A percentile compares a stretch with the other conserved stretches of the same genome.
Conservation (phyloP, 1,284 basidiomycete species). For the Trametes polyzona region DNA sequence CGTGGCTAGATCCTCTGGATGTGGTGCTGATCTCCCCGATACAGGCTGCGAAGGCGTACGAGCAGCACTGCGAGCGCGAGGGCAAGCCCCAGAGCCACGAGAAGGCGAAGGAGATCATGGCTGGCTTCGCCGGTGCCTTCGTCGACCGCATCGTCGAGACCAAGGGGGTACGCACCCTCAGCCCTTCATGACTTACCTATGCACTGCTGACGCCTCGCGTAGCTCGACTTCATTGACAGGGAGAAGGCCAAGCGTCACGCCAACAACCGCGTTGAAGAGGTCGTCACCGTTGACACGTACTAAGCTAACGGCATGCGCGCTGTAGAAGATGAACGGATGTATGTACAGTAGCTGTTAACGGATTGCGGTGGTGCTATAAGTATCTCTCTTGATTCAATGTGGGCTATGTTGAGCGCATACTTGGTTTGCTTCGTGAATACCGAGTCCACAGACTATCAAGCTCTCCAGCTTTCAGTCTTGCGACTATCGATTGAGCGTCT, state of each 20-base stretch:
- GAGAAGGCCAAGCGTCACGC: conserved; percentile 48
- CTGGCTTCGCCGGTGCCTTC: conserved; percentile 49
- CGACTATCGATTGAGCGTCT: too few relatives aligned
- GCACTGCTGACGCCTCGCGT: neutral
- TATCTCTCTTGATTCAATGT: neutral
- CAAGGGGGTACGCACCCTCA: conserved; percentile 40
- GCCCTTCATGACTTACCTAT: neutral
- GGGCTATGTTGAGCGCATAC: neutral
- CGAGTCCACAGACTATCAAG: too few relatives aligned
- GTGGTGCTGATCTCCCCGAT: neutral
- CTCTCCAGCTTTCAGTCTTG: too few relatives aligned
- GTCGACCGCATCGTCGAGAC: conserved; percentile 50
- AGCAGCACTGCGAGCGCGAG: conserved; percentile 42
- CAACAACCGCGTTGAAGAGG: conserved; percentile 24
- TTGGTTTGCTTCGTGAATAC: too few relatives aligned
- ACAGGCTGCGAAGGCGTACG: conserved; percentile 49
- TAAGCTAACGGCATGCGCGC: conserved; percentile 9
- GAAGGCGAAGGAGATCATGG: conserved; percentile 45
- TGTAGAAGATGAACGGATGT: conserved; percentile 4
- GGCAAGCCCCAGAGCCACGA: conserved; percentile 43
- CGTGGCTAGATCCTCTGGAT: neutral
- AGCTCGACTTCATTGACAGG: conserved; percentile 46
- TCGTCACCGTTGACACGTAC: conserved; percentile 28
- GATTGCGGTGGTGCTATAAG: neutral
- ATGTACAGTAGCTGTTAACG: conserved; percentile 16